Conservation (phyloP, 148 eudicot genomes). For the Rhododendron ferrugineum region DNA sequence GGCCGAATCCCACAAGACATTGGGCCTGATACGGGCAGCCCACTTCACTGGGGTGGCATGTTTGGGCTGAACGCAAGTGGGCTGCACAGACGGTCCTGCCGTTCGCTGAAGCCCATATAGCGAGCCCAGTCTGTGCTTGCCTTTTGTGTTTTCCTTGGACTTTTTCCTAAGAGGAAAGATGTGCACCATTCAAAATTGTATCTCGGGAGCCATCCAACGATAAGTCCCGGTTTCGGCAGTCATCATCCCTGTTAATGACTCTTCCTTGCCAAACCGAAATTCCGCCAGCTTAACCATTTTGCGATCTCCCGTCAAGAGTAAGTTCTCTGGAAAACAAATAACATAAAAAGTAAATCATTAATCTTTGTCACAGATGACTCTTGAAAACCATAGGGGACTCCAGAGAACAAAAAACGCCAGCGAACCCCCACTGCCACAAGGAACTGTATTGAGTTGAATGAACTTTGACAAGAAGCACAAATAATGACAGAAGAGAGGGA, state of each 20-base stretch:
- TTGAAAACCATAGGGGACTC: neutral
- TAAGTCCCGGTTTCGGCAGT: slow-evolving; percentile 77
- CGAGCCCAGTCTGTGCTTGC: neutral
- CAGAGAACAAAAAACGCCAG: neutral
- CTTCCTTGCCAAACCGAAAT: slow-evolving; percentile 78
- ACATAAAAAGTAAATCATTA: neutral
- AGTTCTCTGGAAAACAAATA: slow-evolving; percentile 35
- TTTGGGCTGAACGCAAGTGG: neutral
- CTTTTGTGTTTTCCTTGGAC: neutral
- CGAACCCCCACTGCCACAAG: neutral
- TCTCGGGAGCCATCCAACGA: slow-evolving; percentile 90
- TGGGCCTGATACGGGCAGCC: no score
- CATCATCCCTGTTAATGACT: slow-evolving; percentile 71
- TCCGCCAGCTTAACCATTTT: slow-evolving; percentile 60
- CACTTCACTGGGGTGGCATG: neutral
- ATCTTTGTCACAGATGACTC: neutral
- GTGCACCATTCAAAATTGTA: slow-evolving; percentile 11
- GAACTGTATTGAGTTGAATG: neutral
- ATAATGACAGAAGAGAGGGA: neutral
- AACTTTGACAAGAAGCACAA: neutral
- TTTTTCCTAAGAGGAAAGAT: neutral
- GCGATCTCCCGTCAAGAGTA: slow-evolving; percentile 53
- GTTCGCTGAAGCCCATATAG: no score
- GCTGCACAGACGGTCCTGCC: no score
- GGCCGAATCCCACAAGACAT: no score